These are phyloP conservation scores for Graphilbum fragrans DNA, from an alignment of 2,329 filamentous ascomycete species.

Conservation along the genomic window DNA sequence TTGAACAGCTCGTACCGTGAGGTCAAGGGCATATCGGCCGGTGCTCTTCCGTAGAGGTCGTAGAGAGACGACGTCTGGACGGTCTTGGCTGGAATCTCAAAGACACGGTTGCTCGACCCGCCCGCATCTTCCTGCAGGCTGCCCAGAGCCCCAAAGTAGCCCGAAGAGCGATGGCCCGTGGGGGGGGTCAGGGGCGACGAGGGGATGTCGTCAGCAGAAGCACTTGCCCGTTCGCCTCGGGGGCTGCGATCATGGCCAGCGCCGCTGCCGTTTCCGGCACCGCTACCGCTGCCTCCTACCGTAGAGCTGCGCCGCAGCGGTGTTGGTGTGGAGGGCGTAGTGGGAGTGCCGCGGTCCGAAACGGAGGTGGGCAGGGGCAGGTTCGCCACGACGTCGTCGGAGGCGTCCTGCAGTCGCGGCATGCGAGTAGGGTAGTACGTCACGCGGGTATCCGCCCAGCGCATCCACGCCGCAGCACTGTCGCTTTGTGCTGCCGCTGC, in stretches of 20 bases:
- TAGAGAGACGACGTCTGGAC: conserved; percentile 41
- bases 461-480: conserved; percentile 41
- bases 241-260: conserved; percentile 25
- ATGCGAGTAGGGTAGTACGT: conserved; percentile 55
- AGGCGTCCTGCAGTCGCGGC: conserved; percentile 12
- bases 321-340: conserved; percentile 58
- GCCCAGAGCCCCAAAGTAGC: neutral
- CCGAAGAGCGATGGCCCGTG: neutral
- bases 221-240: conserved; percentile 18
- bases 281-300: conserved; percentile 16
- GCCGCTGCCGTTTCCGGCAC: neutral
- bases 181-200: conserved; percentile 24
- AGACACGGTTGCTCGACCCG: conserved; percentile 37
- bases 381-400: conserved; percentile 2
- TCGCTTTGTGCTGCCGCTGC: neutral
- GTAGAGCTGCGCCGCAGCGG: conserved; percentile 60
- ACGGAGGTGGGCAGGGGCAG: neutral
- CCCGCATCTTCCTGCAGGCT: conserved; percentile 17
- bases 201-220: conserved; percentile 29
- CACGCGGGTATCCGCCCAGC: conserved; percentile 71
- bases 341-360: conserved; percentile 20
- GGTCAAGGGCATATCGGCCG: conserved; percentile 56
- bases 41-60: conserved; percentile 41
- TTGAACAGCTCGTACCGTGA: conserved; percentile 77
- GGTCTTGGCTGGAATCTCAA: conserved; percentile 52